Evolutionary conservation across 805 yeast genomes (phyloP).

Genomic region (Wickerhamomyces chaumierensis): DNA sequence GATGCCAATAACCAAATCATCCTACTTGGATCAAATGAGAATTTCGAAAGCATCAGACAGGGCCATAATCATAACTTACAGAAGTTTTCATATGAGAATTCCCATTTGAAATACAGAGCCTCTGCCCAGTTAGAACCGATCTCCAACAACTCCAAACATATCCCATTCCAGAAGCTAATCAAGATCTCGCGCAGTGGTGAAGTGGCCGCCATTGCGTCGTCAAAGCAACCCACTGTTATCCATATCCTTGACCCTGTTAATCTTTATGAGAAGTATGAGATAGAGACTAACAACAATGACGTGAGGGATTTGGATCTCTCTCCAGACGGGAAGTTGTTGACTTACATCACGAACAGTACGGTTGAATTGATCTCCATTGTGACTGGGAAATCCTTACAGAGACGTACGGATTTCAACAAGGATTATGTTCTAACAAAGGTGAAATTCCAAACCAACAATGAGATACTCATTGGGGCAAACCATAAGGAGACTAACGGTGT

Average conservation of each 20-base stretch:
- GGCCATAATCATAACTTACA: conserved; percentile 60
- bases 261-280: conserved; percentile 44
- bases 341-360: conserved; percentile 48
- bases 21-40: conserved; percentile 72
- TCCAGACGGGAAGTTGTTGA: conserved; percentile 57
- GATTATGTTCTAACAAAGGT: conserved; percentile 22
- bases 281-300: conserved; percentile 43
- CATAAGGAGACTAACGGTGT: conserved; percentile 9
- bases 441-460: conserved; percentile 20
- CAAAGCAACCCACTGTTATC: conserved; percentile 54
- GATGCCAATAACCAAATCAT: conserved; percentile 46
- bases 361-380: conserved; percentile 33
- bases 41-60: conserved; percentile 41
- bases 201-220: conserved; percentile 62
- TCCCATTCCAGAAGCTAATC: conserved; percentile 44
- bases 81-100: conserved; percentile 53
- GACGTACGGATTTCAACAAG: conserved; percentile 23
- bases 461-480: conserved; percentile 8
- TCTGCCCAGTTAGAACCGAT: conserved; percentile 45
- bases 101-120: conserved; percentile 57
- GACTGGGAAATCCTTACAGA: conserved; percentile 25
- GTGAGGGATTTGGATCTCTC: conserved; percentile 60
- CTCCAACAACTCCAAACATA: conserved; percentile 11
- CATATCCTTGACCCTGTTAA: conserved; percentile 50
- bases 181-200: conserved; percentile 45